Base-by-base conservation (phyloP, 306 rosid species). In the Albizia julibrissin region DNA sequence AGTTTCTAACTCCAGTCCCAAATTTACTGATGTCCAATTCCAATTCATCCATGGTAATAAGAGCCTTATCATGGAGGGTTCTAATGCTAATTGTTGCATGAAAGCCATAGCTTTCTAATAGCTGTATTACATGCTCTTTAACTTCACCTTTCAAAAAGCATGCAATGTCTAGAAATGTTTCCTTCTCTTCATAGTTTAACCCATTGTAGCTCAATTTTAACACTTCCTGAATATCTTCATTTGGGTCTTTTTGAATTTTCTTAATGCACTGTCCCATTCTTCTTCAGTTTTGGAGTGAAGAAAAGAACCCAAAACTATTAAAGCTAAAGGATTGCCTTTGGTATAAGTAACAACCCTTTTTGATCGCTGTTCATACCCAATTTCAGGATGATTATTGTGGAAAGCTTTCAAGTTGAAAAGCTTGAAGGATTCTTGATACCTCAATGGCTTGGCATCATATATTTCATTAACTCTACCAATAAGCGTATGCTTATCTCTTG, bases 361-460 rank as follows among this genome's bases (percentile, higher is more conserved):
- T 1, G n/a, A 46, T 6, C 46, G 10, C 3, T 83, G 15, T 47
- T 15, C 43, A 66, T 66, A 66, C 33, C 24, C 71, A 15, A 66
- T 33, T 31, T 66, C 13, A 0, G 6, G 22, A 19, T 33, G 71
- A 22, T 16, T 12, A 31, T 33, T 15, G 24, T 33, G 22, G 43
- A 88, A 88, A 21, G 87, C 87, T 34, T 83, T 66, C 22, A 42
- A 61, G 64, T 84, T 34, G 61, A 85, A 82, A 61, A 79, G 81
- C 13, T 31, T 13, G 4, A 50, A 68, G 3, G 85, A 74, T 34
- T 74, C 67, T 52, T 52, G 1, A 40, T 40, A 2, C 6, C 34
- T 24, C 58, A 76, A 39, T 15, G 49, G 37, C 27, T 42, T 10
- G 10, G 68, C 70, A 42, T 59, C 56, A 16, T 76, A 19, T 76